Percentiles rank a stretch among this genome's conserved stretches.
phyloP scores from a whole-genome alignment of 306 rosid genomes.

The Luffa acutangula region DNA sequence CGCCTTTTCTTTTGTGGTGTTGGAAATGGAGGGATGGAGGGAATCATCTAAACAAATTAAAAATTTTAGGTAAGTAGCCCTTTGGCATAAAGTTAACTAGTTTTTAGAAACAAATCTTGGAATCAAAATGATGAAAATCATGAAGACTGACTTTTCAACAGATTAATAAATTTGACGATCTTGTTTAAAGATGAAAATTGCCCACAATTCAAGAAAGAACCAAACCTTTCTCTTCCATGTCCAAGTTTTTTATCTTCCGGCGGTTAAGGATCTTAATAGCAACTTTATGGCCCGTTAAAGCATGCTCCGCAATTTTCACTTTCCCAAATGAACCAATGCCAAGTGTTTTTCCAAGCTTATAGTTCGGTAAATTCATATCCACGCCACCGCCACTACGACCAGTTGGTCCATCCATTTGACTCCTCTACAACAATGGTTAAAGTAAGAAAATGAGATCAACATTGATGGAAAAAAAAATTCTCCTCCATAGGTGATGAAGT shows the following conservation, averaged over 20 bases:
- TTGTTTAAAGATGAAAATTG: not conserved
- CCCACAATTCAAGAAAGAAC: constrained; percentile 3
- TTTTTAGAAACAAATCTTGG: not conserved
- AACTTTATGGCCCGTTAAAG: constrained; percentile 85
- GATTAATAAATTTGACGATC: not conserved
- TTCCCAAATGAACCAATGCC: constrained; percentile 95
- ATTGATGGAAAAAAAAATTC: not conserved
- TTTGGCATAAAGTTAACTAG: too few species aligned
- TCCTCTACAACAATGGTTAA: not conserved
- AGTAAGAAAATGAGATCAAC: not conserved
- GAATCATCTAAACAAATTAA: not conserved
- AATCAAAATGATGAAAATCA: not conserved
- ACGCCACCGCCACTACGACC: constrained; percentile 44
- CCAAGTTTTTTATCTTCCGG: constrained; percentile 73
- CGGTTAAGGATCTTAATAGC: constrained; percentile 93
- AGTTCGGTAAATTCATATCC: constrained; percentile 56
- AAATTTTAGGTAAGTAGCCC: not conserved
- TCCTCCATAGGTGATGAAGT: not conserved
- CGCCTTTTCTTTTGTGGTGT: not conserved
- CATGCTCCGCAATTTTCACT: constrained; percentile 92
- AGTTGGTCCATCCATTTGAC: constrained; percentile 57
- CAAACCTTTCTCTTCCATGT: constrained; percentile 96
- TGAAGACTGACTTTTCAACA: not conserved
- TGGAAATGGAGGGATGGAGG: not conserved
- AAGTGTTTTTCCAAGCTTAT: constrained; percentile 89